Percentiles rank a stretch among this genome's conserved stretches.
phyloP scores from a whole-genome alignment of 164 flowering plant genomes.

The Vitis rotundifolia region DNA sequence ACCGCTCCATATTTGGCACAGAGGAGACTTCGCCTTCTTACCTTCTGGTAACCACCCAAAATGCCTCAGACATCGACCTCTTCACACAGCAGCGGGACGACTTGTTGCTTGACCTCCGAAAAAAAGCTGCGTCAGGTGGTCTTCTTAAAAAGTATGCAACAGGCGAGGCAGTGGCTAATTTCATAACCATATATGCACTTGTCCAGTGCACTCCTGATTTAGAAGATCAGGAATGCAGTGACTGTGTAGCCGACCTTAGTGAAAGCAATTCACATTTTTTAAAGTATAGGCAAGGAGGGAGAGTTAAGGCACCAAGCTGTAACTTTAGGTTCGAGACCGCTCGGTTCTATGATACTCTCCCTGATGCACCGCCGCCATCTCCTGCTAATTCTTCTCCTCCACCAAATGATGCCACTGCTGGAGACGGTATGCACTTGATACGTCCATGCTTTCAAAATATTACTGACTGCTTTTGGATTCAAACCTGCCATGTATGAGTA shows the following conservation, averaged over 20 bases:
- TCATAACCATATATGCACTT: slow-evolving; percentile 6
- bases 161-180: background rate
- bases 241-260: background rate
- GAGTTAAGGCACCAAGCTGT: slow-evolving; percentile 4
- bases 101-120: background rate
- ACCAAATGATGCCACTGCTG: background rate
- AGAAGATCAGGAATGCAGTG: background rate
- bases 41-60: background rate
- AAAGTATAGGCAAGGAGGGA: background rate
- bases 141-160: slow-evolving; percentile 7
- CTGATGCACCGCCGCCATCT: background rate
- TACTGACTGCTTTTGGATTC: too few relatives aligned
- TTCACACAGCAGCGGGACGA: background rate
- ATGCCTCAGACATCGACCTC: background rate
- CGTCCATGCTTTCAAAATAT: too few relatives aligned
- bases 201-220: slow-evolving; percentile 22
- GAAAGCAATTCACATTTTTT: too few relatives aligned
- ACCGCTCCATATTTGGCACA: background rate
- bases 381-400: background rate
- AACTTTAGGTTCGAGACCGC: background rate
- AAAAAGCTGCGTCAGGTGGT: background rate
- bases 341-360: background rate
- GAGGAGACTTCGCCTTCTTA: background rate
- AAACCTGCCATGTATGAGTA: too few relatives aligned
- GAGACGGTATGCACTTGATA: background rate